phyloP scores from a whole-genome alignment of 345 rosid genomes.

The Boechera divaricarpa region DNA sequence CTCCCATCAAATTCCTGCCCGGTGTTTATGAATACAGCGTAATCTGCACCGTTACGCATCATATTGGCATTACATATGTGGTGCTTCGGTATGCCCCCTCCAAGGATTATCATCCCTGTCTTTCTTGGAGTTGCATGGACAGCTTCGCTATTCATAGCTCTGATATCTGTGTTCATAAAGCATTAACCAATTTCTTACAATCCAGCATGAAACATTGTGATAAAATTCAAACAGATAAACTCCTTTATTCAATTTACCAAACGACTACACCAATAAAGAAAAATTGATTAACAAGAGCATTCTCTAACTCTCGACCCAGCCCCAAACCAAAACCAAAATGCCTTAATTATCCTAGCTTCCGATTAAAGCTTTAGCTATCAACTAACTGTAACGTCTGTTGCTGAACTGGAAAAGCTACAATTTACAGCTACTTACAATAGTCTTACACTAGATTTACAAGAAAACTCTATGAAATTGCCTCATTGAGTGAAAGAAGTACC shows the following conservation, averaged over 20 bases:
- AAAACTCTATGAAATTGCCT: neutral
- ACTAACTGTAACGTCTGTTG: neutral
- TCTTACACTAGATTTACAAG: neutral
- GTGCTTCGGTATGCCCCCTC: constrained; percentile 95
- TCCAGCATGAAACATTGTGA: neutral
- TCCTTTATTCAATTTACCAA: neutral
- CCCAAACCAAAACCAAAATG: constrained; percentile 1
- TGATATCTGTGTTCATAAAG: constrained; percentile 65
- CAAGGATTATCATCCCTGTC: constrained; percentile 88
- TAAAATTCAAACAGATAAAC: neutral
- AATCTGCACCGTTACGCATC: constrained; percentile 96
- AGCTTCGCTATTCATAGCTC: constrained; percentile 83
- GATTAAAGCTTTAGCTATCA: neutral
- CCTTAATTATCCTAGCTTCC: constrained; percentile 3
- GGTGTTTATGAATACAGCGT: constrained; percentile 87
- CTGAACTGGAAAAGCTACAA: neutral
- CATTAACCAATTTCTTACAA: neutral
- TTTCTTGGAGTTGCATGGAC: constrained; percentile 83
- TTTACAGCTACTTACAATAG: constrained; percentile 4
- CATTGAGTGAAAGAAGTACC: constrained; percentile 46
- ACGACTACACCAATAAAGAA: neutral
- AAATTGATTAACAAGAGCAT: neutral
- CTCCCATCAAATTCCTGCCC: constrained; percentile 98
- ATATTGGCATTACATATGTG: constrained; percentile 97
- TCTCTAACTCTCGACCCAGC: neutral